phyloP scores from a whole-genome alignment of 2,329 filamentous ascomycete genomes.

The Chalaropsis ovoidea region DNA sequence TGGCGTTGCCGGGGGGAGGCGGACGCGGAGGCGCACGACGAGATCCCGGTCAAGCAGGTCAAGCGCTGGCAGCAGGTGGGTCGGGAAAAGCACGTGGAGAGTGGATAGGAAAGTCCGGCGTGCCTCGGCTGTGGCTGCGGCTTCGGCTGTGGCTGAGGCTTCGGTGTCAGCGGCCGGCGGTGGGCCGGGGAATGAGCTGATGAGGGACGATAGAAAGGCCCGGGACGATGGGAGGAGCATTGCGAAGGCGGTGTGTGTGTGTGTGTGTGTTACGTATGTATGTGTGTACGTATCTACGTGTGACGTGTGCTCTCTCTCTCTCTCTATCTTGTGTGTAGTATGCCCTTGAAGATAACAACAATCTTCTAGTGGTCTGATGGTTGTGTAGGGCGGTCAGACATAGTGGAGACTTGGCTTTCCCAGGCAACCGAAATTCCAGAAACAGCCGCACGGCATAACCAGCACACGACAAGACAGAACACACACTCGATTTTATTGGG shows the following conservation, averaged over 20 bases:
- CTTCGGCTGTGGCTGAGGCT: background rate
- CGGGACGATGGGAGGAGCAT: constrained; percentile 20
- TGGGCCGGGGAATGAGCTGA: background rate
- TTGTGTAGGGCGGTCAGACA: background rate
- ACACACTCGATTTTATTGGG: background rate
- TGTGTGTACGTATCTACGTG: background rate
- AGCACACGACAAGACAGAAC: background rate
- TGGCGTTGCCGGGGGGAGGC: background rate
- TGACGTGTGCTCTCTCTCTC: background rate
- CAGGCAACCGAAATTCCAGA: background rate
- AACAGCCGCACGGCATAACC: background rate
- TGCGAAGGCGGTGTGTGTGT: constrained; percentile 29
- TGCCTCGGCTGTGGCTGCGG: background rate
- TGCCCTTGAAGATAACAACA: background rate
- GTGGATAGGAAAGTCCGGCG: constrained; percentile 51
- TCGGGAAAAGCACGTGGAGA: constrained; percentile 75
- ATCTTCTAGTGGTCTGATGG: background rate
- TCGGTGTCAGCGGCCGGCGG: background rate
- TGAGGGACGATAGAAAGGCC: constrained; percentile 17
- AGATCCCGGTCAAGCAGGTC: constrained; percentile 75
- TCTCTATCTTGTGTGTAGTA: background rate
- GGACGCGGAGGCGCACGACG: constrained; percentile 38
- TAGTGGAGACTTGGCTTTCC: background rate
- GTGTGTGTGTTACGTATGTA: too few species aligned
- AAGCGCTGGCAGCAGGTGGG: constrained; percentile 69